Evolutionary conservation across 441 rosid species (phyloP).

Genomic region (California macrophylla): DNA sequence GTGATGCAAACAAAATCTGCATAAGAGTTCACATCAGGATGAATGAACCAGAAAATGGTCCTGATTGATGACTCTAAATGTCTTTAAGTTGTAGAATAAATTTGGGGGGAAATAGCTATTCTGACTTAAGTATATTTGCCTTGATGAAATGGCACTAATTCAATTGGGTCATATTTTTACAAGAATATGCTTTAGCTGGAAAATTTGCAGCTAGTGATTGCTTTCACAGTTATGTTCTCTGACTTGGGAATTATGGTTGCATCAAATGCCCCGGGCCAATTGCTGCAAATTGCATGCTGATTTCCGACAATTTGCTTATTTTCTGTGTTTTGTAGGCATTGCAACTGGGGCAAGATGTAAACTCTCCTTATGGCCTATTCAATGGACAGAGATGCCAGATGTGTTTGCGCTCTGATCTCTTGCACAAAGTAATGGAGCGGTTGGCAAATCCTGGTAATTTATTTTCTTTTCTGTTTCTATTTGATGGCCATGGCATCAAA

Average conservation of each 20-base stretch:
- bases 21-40: no score
- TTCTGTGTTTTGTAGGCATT: slow-evolving; percentile 44
- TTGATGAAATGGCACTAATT: not conserved
- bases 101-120: no score
- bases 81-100: no score
- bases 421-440: slow-evolving; percentile 67
- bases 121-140: not conserved
- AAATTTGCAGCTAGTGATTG: no score
- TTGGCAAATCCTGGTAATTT: slow-evolving; percentile 69
- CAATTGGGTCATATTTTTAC: no score
- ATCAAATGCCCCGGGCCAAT: not conserved
- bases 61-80: no score
- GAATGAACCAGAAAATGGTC: no score
- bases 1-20: no score
- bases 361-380: not conserved
- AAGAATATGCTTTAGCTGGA: no score
- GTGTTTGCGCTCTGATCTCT: slow-evolving; percentile 60
- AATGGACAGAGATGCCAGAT: slow-evolving; percentile 31
- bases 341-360: slow-evolving; percentile 84
- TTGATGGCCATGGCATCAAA: not conserved
- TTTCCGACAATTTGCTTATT: not conserved
- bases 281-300: not conserved
- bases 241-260: no score
- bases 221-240: no score
- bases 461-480: not conserved